Percentiles rank a stretch among this genome's conserved stretches.
Conservation (phyloP, 148 eudicot species). For the Pharnaceum exiguum region DNA sequence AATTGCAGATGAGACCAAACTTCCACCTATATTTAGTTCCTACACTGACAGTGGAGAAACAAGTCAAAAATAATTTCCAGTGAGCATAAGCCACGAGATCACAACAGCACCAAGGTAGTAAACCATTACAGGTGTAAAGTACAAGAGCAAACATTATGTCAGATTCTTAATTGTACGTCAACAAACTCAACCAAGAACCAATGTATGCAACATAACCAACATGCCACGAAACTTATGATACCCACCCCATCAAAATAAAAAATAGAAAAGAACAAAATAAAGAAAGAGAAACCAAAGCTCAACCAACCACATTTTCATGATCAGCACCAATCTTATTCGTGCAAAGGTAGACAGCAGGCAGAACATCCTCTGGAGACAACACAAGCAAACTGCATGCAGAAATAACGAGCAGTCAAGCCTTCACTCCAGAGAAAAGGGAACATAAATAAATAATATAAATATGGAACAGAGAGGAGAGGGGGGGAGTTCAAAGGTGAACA, state of each 20-base stretch:
- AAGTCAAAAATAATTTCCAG: neutral
- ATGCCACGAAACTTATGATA: no score
- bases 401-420: neutral
- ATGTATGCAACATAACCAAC: no score
- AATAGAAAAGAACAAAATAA: neutral
- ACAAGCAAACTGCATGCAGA: conserved; percentile 63
- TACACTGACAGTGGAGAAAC: conserved; percentile 20
- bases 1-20: conserved; percentile 67
- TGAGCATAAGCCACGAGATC: neutral
- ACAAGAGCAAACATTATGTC: no score
- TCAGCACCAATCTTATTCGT: conserved; percentile 95
- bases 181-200: no score
- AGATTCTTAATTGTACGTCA: no score
- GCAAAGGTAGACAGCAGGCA: conserved; percentile 93
- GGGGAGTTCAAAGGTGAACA: no score
- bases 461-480: no score
- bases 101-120: neutral
- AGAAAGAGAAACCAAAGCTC: neutral
- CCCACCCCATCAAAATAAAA: no score
- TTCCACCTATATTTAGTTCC: conserved; percentile 93
- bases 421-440: neutral
- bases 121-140: no score
- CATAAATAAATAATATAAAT: neutral
- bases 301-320: conserved; percentile 85
- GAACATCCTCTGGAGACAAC: conserved; percentile 83